A percentile compares a stretch with the other conserved stretches of the same genome.
Conservation (phyloP, 441 rosid genomes). For the Rhodomyrtus psidioides region DNA sequence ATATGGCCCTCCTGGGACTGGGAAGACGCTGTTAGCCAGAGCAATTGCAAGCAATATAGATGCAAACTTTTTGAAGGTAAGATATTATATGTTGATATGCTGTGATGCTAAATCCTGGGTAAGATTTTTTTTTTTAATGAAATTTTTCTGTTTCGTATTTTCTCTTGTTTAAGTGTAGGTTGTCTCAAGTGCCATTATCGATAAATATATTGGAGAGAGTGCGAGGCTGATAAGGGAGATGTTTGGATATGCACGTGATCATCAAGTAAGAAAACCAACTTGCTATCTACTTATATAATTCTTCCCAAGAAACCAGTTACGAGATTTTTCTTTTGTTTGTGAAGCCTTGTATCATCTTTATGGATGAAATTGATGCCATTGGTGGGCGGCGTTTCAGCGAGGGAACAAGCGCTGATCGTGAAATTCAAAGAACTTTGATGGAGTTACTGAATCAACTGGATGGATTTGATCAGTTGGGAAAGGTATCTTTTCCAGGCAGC, state of each 20-base stretch:
- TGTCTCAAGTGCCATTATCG: constrained; percentile 98
- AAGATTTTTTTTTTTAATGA: too few species aligned
- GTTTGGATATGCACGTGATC: constrained; percentile 96
- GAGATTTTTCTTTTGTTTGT: constrained; percentile 7
- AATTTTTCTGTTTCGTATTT: not conserved
- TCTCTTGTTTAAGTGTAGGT: constrained; percentile 31
- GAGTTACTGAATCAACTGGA: constrained; percentile 96
- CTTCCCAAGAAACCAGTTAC: not conserved
- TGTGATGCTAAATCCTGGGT: not conserved
- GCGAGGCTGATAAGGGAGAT: constrained; percentile 93
- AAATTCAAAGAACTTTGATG: constrained; percentile 95
- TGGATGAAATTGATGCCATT: constrained; percentile 99
- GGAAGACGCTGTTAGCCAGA: constrained; percentile 85
- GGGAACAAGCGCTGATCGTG: constrained; percentile 99
- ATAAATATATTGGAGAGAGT: constrained; percentile 96
- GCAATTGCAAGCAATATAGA: constrained; percentile 81
- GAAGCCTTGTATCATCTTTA: constrained; percentile 95
- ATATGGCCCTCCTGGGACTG: constrained; percentile 94
- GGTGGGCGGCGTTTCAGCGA: constrained; percentile 99
- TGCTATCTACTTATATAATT: not conserved
- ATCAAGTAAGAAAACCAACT: constrained; percentile 44
- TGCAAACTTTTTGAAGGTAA: constrained; percentile 86
- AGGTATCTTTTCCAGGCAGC: constrained; percentile 31
- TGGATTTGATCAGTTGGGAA: constrained; percentile 93
- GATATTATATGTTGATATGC: not conserved